Conservation (phyloP, 2,329 filamentous ascomycete species). For the Sordariomycetes sp. region DNA sequence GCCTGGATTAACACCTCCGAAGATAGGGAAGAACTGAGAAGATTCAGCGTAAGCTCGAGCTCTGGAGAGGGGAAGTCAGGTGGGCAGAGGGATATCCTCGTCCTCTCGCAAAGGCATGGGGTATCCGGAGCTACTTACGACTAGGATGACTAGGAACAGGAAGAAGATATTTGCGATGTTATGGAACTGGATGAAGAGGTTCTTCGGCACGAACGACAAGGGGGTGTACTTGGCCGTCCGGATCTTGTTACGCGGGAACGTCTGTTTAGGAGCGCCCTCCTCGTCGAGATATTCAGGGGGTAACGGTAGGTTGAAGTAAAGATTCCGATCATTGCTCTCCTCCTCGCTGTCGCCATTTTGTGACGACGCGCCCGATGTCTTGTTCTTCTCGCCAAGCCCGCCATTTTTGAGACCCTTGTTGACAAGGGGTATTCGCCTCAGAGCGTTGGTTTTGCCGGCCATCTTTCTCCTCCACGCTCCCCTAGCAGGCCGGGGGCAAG, state of each 20-base stretch:
- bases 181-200: constrained; percentile 95
- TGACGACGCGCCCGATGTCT: constrained; percentile 19
- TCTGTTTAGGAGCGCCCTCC: constrained; percentile 56
- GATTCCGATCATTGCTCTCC: constrained; percentile 32
- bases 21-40: constrained; percentile 82
- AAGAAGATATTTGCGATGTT: constrained; percentile 99
- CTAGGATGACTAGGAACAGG: constrained; percentile 86
- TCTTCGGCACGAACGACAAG: constrained; percentile 89
- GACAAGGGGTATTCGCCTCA: constrained; percentile 74
- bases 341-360: constrained; percentile 18
- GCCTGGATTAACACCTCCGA: constrained; percentile 81
- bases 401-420: constrained; percentile 54
- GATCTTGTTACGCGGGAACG: constrained; percentile 88
- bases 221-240: constrained; percentile 96
- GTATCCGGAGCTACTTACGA: constrained; percentile 44
- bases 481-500: background rate
- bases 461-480: constrained; percentile 41
- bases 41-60: background rate
- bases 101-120: background rate
- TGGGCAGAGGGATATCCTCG: background rate
- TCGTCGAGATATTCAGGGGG: constrained; percentile 66
- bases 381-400: constrained; percentile 56
- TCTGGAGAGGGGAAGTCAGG: constrained; percentile 1
- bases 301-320: constrained; percentile 81
- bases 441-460: constrained; percentile 57